Conservation (phyloP, 257 asterid genomes). For the Plantago ovata region DNA sequence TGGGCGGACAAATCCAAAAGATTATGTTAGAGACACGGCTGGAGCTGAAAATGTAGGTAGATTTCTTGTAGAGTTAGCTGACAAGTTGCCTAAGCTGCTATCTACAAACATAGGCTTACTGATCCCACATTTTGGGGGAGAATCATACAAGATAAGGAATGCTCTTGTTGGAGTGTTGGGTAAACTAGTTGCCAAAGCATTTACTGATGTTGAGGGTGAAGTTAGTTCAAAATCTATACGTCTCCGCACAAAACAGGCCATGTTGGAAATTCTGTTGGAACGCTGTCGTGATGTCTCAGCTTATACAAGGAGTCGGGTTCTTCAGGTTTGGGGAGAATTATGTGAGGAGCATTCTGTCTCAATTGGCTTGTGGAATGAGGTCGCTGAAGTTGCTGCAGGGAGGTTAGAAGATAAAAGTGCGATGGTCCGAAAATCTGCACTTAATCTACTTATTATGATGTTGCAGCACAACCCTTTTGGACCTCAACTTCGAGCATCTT, state of each 20-base stretch:
- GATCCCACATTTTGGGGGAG: constrained; percentile 96
- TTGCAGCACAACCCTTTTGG: constrained; percentile 98
- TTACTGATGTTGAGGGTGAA: constrained; percentile 78
- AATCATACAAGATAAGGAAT: constrained; percentile 91
- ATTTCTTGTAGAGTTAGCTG: constrained; percentile 86
- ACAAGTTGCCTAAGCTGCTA: constrained; percentile 72
- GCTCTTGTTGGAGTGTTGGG: constrained; percentile 94
- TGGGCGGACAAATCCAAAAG: constrained; percentile 80
- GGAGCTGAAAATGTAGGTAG: constrained; percentile 96
- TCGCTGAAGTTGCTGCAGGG: constrained; percentile 86
- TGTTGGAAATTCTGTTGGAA: constrained; percentile 91
- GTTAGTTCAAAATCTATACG: constrained; percentile 73
- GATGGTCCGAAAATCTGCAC: constrained; percentile 96
- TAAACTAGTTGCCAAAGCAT: constrained; percentile 79
- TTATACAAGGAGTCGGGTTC: constrained; percentile 94
- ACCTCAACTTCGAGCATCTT: constrained; percentile 79
- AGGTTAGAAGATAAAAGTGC: constrained; percentile 97
- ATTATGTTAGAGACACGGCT: constrained; percentile 78
- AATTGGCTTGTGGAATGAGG: constrained; percentile 97
- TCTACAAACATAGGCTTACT: constrained; percentile 82
- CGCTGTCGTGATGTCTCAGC: constrained; percentile 98
- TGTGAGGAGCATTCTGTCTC: constrained; percentile 91
- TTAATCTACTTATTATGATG: constrained; percentile 85
- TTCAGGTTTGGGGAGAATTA: constrained; percentile 96
- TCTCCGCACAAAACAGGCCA: constrained; percentile 90